These are phyloP conservation scores for Raddia guianensis DNA, from an alignment of 176 grass and related monocot species.

Conservation along the genomic window DNA sequence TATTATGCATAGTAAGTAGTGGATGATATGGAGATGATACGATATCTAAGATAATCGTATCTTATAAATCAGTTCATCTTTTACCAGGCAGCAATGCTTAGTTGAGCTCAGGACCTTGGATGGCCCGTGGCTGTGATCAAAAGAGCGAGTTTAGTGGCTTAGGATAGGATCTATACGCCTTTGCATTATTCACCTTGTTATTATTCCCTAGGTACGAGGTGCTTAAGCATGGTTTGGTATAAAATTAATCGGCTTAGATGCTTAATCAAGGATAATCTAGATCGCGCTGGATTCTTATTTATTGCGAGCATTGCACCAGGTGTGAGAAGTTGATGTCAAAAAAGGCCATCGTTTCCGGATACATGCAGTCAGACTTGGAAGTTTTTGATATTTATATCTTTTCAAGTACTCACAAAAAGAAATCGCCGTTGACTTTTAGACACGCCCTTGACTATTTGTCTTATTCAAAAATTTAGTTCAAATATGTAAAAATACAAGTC, in stretches of 20 bases:
- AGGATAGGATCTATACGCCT: slow-evolving; percentile 45
- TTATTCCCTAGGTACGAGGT: slow-evolving; percentile 42
- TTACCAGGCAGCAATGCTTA: slow-evolving; percentile 31
- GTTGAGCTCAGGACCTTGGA: slow-evolving; percentile 15
- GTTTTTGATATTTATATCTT: too few species aligned
- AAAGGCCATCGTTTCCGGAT: too few species aligned
- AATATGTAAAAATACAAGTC: too few species aligned
- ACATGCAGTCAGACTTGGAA: too few species aligned
- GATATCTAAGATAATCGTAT: slow-evolving; percentile 38
- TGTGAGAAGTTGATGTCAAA: background rate
- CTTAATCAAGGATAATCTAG: slow-evolving; percentile 4
- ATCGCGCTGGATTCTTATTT: background rate
- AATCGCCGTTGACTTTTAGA: too few species aligned
- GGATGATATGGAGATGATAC: slow-evolving; percentile 27
- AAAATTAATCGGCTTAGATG: background rate
- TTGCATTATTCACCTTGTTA: slow-evolving; percentile 41
- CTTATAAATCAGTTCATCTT: slow-evolving; percentile 29
- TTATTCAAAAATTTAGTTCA: too few species aligned
- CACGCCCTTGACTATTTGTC: too few species aligned
- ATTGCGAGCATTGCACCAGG: background rate
- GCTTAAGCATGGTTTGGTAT: slow-evolving; percentile 13
- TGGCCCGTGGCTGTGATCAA: slow-evolving; percentile 24
- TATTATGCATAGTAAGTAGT: background rate
- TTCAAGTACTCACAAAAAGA: too few species aligned
- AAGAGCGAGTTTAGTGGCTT: slow-evolving; percentile 38